Evolutionary conservation across 139 green algal species (phyloP).

Genomic region (Chlorella sp.): DNA sequence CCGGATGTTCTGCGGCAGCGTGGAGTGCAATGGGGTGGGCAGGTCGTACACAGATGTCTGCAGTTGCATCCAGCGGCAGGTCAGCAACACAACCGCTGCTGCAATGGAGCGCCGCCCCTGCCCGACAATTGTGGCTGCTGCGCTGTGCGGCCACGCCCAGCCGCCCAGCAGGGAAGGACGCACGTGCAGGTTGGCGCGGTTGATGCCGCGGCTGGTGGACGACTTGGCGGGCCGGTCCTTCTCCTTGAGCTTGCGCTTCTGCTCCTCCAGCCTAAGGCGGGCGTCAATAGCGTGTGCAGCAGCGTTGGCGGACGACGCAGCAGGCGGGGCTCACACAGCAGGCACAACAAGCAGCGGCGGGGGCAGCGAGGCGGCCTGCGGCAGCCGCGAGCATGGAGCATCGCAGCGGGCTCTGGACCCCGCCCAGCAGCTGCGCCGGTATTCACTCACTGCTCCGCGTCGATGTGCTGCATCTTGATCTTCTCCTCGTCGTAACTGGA

Average conservation of each 20-base stretch:
- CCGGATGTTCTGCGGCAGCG: slow-evolving; percentile 74
- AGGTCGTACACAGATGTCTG: background rate
- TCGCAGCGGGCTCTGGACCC: background rate
- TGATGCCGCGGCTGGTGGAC: slow-evolving; percentile 3
- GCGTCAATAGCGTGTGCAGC: background rate
- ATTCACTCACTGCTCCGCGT: slow-evolving; percentile 50
- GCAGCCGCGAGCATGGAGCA: background rate
- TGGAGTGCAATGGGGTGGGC: too few relatives aligned
- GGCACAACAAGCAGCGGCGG: background rate
- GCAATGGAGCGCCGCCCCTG: background rate
- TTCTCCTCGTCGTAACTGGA: slow-evolving; percentile 81
- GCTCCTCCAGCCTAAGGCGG: slow-evolving; percentile 49
- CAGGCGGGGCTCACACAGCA: background rate
- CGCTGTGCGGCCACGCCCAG: background rate
- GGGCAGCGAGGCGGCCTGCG: too few relatives aligned
- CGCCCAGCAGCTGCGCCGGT: background rate
- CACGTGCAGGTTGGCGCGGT: slow-evolving; percentile 23
- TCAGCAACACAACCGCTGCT: too few relatives aligned
- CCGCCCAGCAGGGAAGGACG: background rate
- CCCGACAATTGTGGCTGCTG: background rate
- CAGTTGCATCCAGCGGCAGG: background rate
- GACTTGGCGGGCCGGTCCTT: slow-evolving; percentile 34
- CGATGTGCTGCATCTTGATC: slow-evolving; percentile 64
- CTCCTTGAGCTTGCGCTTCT: slow-evolving; percentile 48
- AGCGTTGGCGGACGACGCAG: background rate